Conservation (phyloP, 805 yeast species). For the Ogataea ramenticola region DNA sequence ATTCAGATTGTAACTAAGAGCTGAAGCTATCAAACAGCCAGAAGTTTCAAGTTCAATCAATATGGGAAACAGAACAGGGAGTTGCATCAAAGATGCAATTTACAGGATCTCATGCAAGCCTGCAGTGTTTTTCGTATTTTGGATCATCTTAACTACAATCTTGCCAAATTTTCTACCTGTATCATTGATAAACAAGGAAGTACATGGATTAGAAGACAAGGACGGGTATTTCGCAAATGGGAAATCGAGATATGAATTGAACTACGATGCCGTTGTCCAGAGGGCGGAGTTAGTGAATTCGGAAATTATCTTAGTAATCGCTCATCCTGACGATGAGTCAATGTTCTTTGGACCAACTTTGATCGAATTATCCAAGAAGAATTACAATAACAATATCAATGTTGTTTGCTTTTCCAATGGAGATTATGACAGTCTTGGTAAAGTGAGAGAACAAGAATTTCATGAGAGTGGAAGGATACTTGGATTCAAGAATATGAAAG, state of each 20-base stretch:
- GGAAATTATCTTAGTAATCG: conserved; percentile 42
- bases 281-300: conserved; percentile 9
- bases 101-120: neutral
- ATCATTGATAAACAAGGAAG: neutral
- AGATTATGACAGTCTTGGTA: conserved; percentile 68
- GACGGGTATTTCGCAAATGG: neutral
- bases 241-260: neutral
- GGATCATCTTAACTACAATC: neutral
- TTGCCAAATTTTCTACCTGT: neutral
- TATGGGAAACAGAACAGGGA: neutral
- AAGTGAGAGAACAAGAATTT: conserved; percentile 54
- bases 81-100: neutral
- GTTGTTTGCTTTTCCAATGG: conserved; percentile 75
- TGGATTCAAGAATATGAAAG: conserved; percentile 30
- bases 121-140: neutral
- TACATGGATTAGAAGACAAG: neutral
- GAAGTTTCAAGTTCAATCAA: no score
- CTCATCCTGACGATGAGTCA: conserved; percentile 98
- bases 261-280: neutral
- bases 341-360: conserved; percentile 92
- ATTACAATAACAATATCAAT: conserved; percentile 43
- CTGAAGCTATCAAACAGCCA: no score
- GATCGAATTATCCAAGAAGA: conserved; percentile 38
- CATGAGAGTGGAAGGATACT: conserved; percentile 43
- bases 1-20: no score